Evolutionary conservation across 176 grass and related monocot genomes (phyloP).

Genomic region (Musa itinerans): DNA sequence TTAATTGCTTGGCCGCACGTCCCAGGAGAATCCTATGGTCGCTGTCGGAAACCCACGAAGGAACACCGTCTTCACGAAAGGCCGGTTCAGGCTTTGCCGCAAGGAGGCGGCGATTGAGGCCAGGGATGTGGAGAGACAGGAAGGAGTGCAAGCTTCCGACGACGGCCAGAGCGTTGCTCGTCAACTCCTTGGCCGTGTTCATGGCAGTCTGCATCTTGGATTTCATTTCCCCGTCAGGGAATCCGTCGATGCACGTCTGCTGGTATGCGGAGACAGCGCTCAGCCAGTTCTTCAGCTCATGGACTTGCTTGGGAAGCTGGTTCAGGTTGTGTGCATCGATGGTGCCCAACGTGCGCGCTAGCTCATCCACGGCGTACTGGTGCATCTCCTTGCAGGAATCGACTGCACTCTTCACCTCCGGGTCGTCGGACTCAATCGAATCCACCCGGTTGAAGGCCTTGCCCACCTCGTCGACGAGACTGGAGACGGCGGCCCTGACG

Average conservation of each 20-base stretch:
- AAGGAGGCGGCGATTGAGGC: background rate
- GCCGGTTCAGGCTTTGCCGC: background rate
- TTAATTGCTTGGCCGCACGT: background rate
- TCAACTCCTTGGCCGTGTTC: background rate
- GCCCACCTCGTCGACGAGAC: constrained; percentile 35
- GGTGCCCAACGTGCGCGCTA: constrained; percentile 30
- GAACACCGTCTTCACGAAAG: background rate
- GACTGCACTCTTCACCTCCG: constrained; percentile 41
- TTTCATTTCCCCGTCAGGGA: background rate
- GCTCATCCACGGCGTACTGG: constrained; percentile 36
- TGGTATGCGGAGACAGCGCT: constrained; percentile 11
- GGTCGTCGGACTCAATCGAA: constrained; percentile 43
- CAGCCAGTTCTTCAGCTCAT: constrained; percentile 10
- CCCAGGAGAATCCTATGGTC: background rate
- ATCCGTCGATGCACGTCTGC: constrained; percentile 15
- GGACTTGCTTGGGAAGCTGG: background rate
- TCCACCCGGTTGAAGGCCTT: constrained; percentile 48
- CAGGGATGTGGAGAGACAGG: background rate
- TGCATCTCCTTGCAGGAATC: constrained; percentile 58
- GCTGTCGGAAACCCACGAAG: background rate
- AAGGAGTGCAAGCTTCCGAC: background rate
- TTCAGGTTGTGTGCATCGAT: constrained; percentile 36
- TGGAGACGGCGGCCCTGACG: constrained; percentile 34
- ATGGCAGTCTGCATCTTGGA: constrained; percentile 1
- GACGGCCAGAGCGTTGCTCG: constrained; percentile 15